Evolutionary conservation across 805 yeast genomes (phyloP).

Genomic region (Suhomyces vadensis): DNA sequence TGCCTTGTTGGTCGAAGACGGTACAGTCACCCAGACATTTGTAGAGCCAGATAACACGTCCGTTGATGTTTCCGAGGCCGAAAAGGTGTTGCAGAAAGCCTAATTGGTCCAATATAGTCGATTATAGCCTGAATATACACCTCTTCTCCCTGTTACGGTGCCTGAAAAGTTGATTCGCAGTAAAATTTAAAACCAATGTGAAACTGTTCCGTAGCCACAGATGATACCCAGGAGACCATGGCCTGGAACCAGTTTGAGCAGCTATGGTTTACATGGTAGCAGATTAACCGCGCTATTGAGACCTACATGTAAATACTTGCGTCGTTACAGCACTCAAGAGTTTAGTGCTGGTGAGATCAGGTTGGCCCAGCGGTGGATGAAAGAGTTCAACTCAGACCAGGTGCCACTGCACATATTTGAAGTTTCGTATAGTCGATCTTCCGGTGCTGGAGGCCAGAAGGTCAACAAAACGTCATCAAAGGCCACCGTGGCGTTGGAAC

Average conservation of each 20-base stretch:
- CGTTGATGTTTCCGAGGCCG: constrained; percentile 54
- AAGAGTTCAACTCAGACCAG: constrained; percentile 20
- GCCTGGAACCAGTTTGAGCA: too few species aligned
- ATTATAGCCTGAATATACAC: background rate
- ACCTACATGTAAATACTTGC: background rate
- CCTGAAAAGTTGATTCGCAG: too few species aligned
- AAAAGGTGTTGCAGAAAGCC: constrained; percentile 39
- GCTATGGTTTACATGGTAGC: background rate
- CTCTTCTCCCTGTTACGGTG: background rate
- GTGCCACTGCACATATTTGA: constrained; percentile 51
- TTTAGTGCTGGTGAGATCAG: constrained; percentile 25
- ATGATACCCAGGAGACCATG: too few species aligned
- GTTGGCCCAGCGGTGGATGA: constrained; percentile 47
- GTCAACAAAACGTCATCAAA: constrained; percentile 74
- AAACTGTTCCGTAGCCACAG: background rate
- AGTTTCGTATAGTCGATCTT: constrained; percentile 54
- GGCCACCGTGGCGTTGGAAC: constrained; percentile 56
- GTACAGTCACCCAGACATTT: constrained; percentile 63
- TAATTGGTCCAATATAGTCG: constrained; percentile 10
- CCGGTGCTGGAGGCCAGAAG: constrained; percentile 89
- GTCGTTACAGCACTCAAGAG: background rate
- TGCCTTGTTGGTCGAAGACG: constrained; percentile 74
- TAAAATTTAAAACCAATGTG: background rate
- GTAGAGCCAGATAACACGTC: constrained; percentile 83
- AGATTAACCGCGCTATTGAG: background rate